Percentiles rank a stretch among this genome's conserved stretches.
These are phyloP conservation scores for Alnus rubra DNA, from an alignment of 306 rosid genomes.

Conservation along the genomic window DNA sequence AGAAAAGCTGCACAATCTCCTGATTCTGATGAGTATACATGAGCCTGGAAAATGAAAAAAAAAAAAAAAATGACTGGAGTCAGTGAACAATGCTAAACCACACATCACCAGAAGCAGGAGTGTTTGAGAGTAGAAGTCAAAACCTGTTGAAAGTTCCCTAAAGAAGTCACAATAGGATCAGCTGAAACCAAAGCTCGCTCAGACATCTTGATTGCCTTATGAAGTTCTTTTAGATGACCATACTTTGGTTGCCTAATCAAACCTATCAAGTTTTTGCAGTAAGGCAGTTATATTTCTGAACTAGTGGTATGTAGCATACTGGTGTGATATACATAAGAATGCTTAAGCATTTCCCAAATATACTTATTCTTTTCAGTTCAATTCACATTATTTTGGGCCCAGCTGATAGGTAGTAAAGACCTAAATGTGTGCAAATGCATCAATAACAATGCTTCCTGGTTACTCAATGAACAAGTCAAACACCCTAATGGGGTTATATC, in stretches of 20 bases:
- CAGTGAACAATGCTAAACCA: conserved; percentile 28
- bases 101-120: neutral
- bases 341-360: conserved; percentile 16
- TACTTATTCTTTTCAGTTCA: conserved; percentile 3
- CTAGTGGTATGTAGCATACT: conserved; percentile 1
- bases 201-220: conserved; percentile 76
- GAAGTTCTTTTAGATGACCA: conserved; percentile 98
- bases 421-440: neutral
- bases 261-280: conserved; percentile 49
- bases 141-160: conserved; percentile 95
- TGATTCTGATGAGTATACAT: conserved; percentile 73
- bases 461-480: neutral
- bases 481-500: neutral
- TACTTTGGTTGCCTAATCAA: conserved; percentile 93
- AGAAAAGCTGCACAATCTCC: conserved; percentile 95
- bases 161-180: conserved; percentile 79
- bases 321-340: conserved; percentile 6
- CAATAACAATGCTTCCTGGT: neutral
- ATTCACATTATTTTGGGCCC: neutral
- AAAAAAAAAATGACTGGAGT: conserved; percentile 22
- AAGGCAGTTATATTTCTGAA: conserved; percentile 20
- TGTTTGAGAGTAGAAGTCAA: conserved; percentile 18
- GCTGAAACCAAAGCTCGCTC: conserved; percentile 80
- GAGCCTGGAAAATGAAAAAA: conserved; percentile 57
- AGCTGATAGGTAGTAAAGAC: neutral